Evolutionary conservation across 1,139 yeast genomes (phyloP).

Genomic region (Hemisphaericaspora lyxosophila): DNA sequence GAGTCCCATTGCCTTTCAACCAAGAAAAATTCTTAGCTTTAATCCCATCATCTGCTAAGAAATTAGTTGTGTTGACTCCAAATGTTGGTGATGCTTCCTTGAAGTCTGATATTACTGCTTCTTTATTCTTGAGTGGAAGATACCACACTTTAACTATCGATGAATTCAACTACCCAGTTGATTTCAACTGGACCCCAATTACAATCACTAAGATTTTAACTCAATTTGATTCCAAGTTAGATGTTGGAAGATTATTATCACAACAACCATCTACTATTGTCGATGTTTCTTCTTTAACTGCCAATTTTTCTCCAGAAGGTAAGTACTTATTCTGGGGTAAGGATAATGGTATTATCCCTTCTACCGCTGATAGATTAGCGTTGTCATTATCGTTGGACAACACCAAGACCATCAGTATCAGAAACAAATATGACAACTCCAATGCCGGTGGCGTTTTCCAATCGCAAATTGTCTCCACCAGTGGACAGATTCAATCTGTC

Average conservation of each 20-base stretch:
- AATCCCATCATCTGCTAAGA: conserved; percentile 59
- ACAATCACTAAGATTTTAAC: conserved; percentile 51
- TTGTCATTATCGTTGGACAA: conserved; percentile 71
- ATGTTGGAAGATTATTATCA: conserved; percentile 21
- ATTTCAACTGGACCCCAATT: conserved; percentile 58
- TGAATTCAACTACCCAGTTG: conserved; percentile 52
- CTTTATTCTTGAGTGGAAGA: conserved; percentile 58
- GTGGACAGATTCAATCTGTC: conserved; percentile 33
- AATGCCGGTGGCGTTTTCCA: conserved; percentile 76
- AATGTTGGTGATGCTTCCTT: conserved; percentile 39
- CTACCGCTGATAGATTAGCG: conserved; percentile 66
- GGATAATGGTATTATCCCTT: conserved; percentile 57
- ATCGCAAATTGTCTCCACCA: conserved; percentile 60
- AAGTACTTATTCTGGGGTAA: conserved; percentile 66
- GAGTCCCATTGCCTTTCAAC: conserved; percentile 80
- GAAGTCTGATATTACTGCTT: conserved; percentile 71
- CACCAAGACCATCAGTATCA: conserved; percentile 50
- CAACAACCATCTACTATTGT: conserved; percentile 10
- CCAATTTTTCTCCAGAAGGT: conserved; percentile 47
- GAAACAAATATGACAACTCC: conserved; percentile 70
- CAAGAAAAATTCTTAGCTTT: conserved; percentile 55
- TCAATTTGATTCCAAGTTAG: conserved; percentile 41
- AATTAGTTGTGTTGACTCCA: conserved; percentile 58
- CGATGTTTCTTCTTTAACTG: conserved; percentile 27
- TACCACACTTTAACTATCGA: conserved; percentile 42